Percentiles rank a stretch among this genome's conserved stretches.
phyloP scores from a whole-genome alignment of 2,329 filamentous ascomycete genomes.

The Fusarium marasasianum region DNA sequence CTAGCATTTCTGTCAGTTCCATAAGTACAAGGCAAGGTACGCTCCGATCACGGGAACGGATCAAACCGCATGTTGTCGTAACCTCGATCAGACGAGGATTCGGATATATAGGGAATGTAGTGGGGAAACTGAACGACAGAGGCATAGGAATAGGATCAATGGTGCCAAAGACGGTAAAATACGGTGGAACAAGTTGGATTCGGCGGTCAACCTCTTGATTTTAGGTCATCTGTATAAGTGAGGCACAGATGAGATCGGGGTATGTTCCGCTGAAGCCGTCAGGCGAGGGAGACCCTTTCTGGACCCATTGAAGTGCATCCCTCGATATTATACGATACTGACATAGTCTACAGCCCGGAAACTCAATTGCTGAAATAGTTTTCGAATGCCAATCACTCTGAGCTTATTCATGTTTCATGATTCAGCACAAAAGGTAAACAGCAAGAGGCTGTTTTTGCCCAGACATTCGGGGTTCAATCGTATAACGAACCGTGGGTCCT shows the following conservation, averaged over 20 bases:
- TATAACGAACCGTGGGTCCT: background rate
- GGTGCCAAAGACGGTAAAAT: background rate
- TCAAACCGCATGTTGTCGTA: constrained; percentile 24
- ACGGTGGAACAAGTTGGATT: background rate
- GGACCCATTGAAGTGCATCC: background rate
- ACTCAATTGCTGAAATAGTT: background rate
- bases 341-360: too few species aligned
- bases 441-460: background rate
- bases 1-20: background rate
- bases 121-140: constrained; percentile 10
- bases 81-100: constrained; percentile 26
- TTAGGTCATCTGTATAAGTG: background rate
- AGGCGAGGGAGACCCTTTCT: background rate
- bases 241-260: background rate
- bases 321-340: background rate
- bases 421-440: background rate
- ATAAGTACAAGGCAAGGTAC: background rate
- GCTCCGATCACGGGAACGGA: constrained; percentile 31
- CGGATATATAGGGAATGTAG: constrained; percentile 26
- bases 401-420: background rate
- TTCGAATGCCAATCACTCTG: background rate
- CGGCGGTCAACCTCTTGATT: constrained; percentile 7
- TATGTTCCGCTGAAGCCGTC: background rate
- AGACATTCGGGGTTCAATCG: background rate
- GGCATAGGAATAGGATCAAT: background rate